Conservation (phyloP, 768 basidiomycete genomes). For the Pholiota molesta region DNA sequence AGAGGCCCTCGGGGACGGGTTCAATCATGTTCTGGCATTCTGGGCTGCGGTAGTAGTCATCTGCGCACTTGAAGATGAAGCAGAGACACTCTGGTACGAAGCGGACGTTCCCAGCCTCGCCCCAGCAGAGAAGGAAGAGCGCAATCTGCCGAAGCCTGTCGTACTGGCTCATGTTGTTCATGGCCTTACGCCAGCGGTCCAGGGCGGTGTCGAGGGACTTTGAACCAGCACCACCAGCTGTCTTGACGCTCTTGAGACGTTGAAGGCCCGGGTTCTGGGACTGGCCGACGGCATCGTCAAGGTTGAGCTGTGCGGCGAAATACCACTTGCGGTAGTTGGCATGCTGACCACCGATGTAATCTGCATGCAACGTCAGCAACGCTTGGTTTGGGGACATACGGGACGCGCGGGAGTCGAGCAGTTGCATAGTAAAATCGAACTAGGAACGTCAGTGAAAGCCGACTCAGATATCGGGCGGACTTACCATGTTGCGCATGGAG, state of each 20-base stretch:
- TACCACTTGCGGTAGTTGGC: constrained; percentile 99
- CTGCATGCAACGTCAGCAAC: constrained; percentile 93
- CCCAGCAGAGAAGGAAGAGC: constrained; percentile 96
- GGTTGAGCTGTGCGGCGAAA: constrained; percentile 98
- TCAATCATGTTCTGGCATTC: constrained; percentile 96
- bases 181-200: constrained; percentile 95
- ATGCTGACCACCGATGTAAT: constrained; percentile 98
- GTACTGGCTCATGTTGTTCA: constrained; percentile 99
- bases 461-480: constrained; percentile 23
- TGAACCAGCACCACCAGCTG: constrained; percentile 39
- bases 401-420: constrained; percentile 96
- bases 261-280: constrained; percentile 92
- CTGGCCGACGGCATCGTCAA: constrained; percentile 97
- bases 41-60: constrained; percentile 97
- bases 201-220: constrained; percentile 94
- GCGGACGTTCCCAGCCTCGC: constrained; percentile 95
- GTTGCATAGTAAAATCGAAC: constrained; percentile 98
- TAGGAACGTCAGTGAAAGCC: constrained; percentile 29
- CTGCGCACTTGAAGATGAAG: constrained; percentile 99
- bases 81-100: constrained; percentile 97
- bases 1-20: constrained; percentile 92
- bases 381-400: constrained; percentile 98
- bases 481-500: constrained; percentile 93
- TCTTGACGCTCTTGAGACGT: constrained; percentile 74
- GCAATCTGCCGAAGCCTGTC: constrained; percentile 96